Conservation (phyloP, 2,329 filamentous ascomycete species). For the Colletotrichum melonis region DNA sequence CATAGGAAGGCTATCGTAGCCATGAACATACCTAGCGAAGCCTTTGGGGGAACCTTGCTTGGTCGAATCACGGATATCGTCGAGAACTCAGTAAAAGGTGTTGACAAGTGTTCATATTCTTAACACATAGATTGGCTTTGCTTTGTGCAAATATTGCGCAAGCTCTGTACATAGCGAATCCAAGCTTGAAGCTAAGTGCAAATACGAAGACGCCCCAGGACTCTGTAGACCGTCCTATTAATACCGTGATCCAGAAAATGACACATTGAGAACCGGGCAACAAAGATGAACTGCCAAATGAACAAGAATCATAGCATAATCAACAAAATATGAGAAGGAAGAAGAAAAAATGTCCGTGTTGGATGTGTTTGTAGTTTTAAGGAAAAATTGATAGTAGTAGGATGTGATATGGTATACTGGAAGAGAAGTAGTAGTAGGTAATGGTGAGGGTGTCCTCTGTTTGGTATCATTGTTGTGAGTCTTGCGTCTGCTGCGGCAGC, state of each 20-base stretch:
- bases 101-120: slow-evolving; percentile 4
- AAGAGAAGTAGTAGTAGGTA: slow-evolving; percentile 20
- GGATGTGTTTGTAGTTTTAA: slow-evolving; percentile 2
- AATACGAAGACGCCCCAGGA: slow-evolving; percentile 1
- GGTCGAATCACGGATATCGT: background rate
- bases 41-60: background rate
- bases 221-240: slow-evolving; percentile 24
- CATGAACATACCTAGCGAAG: too few species aligned
- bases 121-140: slow-evolving; percentile 15
- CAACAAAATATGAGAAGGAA: background rate
- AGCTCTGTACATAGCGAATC: slow-evolving; percentile 29
- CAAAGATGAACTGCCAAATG: slow-evolving; percentile 16
- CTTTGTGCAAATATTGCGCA: slow-evolving; percentile 23
- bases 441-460: slow-evolving; percentile 26
- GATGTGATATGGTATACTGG: slow-evolving; percentile 31
- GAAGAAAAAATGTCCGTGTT: slow-evolving; percentile 19
- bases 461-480: slow-evolving; percentile 32
- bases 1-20: too few species aligned
- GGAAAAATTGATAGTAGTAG: background rate
- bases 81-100: background rate
- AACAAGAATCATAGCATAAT: slow-evolving; percentile 6
- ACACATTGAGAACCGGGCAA: background rate
- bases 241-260: slow-evolving; percentile 12
- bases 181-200: background rate
- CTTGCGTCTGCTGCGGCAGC: slow-evolving; percentile 19